Evolutionary conservation across 2,329 filamentous ascomycete genomes (phyloP).

Genomic region (Trichoderma koningiopsis): DNA sequence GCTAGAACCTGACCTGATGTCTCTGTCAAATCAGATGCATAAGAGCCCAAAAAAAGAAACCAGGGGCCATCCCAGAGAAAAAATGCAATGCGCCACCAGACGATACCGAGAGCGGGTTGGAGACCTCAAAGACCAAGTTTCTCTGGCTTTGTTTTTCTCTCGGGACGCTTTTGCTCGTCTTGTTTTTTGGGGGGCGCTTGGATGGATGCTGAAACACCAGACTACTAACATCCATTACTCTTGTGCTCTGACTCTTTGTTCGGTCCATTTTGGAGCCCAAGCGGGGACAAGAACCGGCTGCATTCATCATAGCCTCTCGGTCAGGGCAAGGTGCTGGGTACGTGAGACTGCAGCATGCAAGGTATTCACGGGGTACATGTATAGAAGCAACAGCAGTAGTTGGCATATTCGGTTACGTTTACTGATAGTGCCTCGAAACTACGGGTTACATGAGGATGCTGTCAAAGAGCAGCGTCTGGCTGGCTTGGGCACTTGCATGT

Average conservation of each 20-base stretch:
- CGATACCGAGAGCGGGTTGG: background rate
- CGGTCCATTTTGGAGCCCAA: constrained; percentile 16
- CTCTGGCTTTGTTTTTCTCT: background rate
- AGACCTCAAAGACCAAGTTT: background rate
- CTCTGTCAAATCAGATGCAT: constrained; percentile 13
- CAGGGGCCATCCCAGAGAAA: background rate
- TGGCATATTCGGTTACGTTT: background rate
- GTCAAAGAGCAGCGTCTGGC: background rate
- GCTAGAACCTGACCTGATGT: constrained; percentile 20
- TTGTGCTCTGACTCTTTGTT: background rate
- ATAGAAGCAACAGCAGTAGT: background rate
- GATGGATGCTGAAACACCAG: constrained; percentile 2
- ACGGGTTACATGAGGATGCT: background rate
- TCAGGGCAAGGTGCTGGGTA: background rate
- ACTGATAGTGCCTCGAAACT: background rate
- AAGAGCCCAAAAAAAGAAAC: constrained; percentile 6
- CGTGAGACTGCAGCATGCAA: background rate
- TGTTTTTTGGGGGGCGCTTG: background rate
- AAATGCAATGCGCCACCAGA: background rate
- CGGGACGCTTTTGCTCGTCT: background rate
- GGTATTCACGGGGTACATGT: background rate
- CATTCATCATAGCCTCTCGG: background rate
- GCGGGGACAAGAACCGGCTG: constrained; percentile 1
- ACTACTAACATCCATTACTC: background rate
- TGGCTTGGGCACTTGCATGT: background rate